These are phyloP conservation scores for Suillus subalutaceus DNA, from an alignment of 768 basidiomycete genomes.

Conservation along the genomic window DNA sequence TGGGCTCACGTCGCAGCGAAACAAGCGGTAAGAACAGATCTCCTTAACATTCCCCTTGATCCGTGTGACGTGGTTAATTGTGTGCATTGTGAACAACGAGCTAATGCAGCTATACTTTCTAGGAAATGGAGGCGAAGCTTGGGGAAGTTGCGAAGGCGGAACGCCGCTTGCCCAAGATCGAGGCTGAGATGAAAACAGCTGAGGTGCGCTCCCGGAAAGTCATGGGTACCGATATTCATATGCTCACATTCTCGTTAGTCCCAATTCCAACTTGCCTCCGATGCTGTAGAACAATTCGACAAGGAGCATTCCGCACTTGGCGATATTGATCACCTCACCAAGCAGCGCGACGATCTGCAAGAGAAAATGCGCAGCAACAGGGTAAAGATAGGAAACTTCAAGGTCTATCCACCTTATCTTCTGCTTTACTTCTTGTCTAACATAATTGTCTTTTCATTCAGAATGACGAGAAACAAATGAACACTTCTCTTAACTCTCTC, in stretches of 20 bases:
- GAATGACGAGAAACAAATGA: slow-evolving; percentile 56
- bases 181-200: slow-evolving; percentile 40
- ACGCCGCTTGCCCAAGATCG: slow-evolving; percentile 42
- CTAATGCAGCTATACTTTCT: not conserved
- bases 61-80: not conserved
- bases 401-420: slow-evolving; percentile 37
- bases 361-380: slow-evolving; percentile 51
- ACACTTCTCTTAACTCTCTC: slow-evolving; percentile 38
- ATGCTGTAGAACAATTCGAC: slow-evolving; percentile 42
- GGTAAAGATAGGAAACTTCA: slow-evolving; percentile 43
- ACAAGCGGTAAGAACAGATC: slow-evolving; percentile 50
- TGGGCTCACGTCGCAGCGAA: slow-evolving; percentile 85
- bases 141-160: slow-evolving; percentile 43
- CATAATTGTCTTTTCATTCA: slow-evolving; percentile 25
- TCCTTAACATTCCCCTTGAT: not conserved
- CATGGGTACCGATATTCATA: not conserved
- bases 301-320: slow-evolving; percentile 44
- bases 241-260: slow-evolving; percentile 28
- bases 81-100: not conserved
- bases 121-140: slow-evolving; percentile 50
- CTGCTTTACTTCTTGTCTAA: slow-evolving; percentile 11
- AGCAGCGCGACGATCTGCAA: slow-evolving; percentile 36
- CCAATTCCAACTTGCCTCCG: slow-evolving; percentile 35
- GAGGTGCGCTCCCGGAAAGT: slow-evolving; percentile 35
- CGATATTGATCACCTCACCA: slow-evolving; percentile 49